Base-by-base conservation (phyloP, 1,139 yeast genomes). In the Magnusiomyces sp. region DNA sequence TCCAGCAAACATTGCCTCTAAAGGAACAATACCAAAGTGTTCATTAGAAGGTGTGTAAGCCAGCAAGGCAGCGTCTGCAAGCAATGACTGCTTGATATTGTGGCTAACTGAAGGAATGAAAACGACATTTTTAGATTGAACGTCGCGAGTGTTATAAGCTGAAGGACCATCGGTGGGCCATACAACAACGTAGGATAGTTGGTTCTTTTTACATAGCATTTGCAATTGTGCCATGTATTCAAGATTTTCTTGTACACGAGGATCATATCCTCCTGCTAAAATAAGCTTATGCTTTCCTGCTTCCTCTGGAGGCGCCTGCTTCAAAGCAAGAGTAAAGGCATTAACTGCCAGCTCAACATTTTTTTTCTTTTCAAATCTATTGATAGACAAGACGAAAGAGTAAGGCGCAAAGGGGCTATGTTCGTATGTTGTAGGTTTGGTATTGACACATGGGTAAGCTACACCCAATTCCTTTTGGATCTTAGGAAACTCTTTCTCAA, bases 21-120 rank as follows among this genome's bases (percentile, higher is more conserved):
- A 75, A 1, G 99, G 99, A 2, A 94, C 99, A 55, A 92, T 94
- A 13, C 99, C 99, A 64, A 92, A 92, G 68, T 92, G 99, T 65
- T 94, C 98, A 60, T 78, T 77, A 0, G 84, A 75, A 1, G 99
- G 98, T 0, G 99, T 94, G 63, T 92, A 92, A 43, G 89, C 69
- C 38, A 94, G 71, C 50, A 85, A 59, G 49, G 77, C 74, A 1
- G 92, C 75, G 10, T 71, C 66, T 43, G 74, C 66, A 44, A 92
- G 70, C 40, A 92, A 72, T 0, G 80, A 71, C 47, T 81, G 81
- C 62, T 89, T 88, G 50, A 85, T 64, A 1, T 74, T 64, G 1
- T 89, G 74, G 42, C 83, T 75, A 5, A 92, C 79, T 0, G 95
- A 86, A 0, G 96, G 95, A 51, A 90, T 65, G 64, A 92, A 94